Conservation (phyloP, 495 filamentous ascomycete species). For the Neurospora sp. region DNA sequence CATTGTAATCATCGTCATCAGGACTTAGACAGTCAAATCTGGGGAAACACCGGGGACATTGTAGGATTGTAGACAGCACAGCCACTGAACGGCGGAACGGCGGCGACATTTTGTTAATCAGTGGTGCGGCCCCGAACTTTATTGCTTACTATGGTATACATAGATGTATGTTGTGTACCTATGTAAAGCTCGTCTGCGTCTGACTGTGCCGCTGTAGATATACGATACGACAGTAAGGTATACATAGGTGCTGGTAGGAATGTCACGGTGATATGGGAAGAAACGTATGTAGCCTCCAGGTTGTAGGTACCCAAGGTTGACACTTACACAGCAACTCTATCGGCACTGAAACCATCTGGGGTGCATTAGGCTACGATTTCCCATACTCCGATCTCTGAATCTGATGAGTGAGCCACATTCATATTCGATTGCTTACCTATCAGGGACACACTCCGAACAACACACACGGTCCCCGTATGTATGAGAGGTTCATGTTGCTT, state of each 20-base stretch:
- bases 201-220: not conserved
- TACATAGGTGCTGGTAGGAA: not conserved
- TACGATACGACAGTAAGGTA: not conserved
- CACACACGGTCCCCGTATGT: not conserved
- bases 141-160: not conserved
- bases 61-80: not conserved
- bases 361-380: not conserved
- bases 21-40: not conserved
- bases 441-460: not conserved
- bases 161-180: not conserved
- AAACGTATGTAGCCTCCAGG: not conserved
- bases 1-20: not conserved
- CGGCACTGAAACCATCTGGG: not conserved
- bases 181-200: not conserved
- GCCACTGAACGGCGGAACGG: not conserved
- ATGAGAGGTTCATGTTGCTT: not conserved
- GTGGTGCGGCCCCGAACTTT: not conserved
- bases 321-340: not conserved
- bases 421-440: not conserved
- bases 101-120: not conserved
- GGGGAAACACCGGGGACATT: not conserved
- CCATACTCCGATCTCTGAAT: not conserved
- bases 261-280: not conserved
- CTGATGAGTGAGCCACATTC: not conserved
- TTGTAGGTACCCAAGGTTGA: not conserved